Evolutionary conservation across 1,284 basidiomycete species (phyloP), one percentile per base, ranked within the genome.

Genomic region (Sutorius eximius): DNA sequence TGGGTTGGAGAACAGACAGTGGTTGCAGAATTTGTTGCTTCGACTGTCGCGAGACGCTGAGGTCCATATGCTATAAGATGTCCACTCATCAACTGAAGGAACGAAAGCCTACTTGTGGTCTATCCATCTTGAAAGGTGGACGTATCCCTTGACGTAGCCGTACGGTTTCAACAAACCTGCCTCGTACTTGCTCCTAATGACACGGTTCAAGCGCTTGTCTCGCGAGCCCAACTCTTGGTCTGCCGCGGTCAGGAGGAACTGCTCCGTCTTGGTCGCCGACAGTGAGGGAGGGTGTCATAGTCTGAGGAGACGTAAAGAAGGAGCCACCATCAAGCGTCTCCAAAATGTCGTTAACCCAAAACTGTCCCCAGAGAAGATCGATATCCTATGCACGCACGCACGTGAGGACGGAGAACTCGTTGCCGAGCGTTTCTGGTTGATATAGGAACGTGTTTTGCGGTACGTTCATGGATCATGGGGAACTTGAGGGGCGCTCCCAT

Each of bases 141-240:
- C 89, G 67, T 96, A 96, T 0, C 94, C 93, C 67, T 93, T 94
- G 56, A 96, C 93, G 69, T 98, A 97, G 73, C 98, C 96, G 68
- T 97, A 98, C 0, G 96, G 96, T 66, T 93, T 93, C 57, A 98
- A 74, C 40, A 99, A 72, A 0, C 95, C 96, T 1, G 95, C 96
- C 69, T 98, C 95, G 73, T 97, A 98, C 73, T 98, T 98, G 65
- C 93, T 95, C 61, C 91, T 86, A 64, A 98, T 98, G 59, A 99
- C 96, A 57, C 91, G 82, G 56, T 89, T 91, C 38, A 99, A 75
- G 1, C 95, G 86, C 62, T 97, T 92, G 59, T 96, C 92, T 37
- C 95, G 81, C 12, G 93, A 90, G 0, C 95, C 95, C 12, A 89
- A 84, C 45, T 92, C 92, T 68, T 98, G 95, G 72, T 98, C 95